Evolutionary conservation across 768 basidiomycete species (phyloP).

Genomic region (Pleurotus platypus): DNA sequence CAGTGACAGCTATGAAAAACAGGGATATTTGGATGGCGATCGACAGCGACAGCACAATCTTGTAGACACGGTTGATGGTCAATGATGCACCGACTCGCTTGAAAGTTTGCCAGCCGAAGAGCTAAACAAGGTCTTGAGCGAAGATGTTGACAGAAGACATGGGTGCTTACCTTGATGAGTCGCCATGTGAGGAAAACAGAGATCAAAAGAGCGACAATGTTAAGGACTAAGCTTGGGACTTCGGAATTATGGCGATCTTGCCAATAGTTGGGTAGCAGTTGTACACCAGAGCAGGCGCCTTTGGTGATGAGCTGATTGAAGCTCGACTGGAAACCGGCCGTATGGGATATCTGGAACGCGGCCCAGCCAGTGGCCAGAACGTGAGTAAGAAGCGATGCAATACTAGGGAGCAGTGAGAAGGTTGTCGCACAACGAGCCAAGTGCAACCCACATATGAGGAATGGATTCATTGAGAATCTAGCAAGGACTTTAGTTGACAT

Average conservation of each 20-base stretch:
- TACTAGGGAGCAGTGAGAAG: conserved; percentile 15
- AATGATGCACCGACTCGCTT: conserved; percentile 78
- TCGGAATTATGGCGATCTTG: conserved; percentile 53
- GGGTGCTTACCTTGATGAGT: conserved; percentile 57
- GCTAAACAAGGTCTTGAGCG: conserved; percentile 25
- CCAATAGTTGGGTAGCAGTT: conserved; percentile 67
- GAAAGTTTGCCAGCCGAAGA: conserved; percentile 87
- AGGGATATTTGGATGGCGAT: conserved; percentile 72
- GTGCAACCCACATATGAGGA: conserved; percentile 50
- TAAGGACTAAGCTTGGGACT: conserved; percentile 59
- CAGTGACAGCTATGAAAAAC: conserved; percentile 72
- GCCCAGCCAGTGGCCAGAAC: conserved; percentile 72
- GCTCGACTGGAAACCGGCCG: conserved; percentile 49
- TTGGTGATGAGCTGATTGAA: conserved; percentile 57
- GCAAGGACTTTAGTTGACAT: background rate
- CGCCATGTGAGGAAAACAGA: conserved; percentile 70
- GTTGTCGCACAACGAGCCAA: background rate
- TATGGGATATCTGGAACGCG: conserved; percentile 60
- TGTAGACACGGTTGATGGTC: conserved; percentile 73
- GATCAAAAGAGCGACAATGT: conserved; percentile 54
- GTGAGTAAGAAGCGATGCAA: conserved; percentile 73
- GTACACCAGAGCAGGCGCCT: conserved; percentile 55
- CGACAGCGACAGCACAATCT: conserved; percentile 63
- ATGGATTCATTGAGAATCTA: conserved; percentile 68
- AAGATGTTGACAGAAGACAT: background rate